Conservation (phyloP, 1,139 yeast species). For the Scheffersomyces stambukii region DNA sequence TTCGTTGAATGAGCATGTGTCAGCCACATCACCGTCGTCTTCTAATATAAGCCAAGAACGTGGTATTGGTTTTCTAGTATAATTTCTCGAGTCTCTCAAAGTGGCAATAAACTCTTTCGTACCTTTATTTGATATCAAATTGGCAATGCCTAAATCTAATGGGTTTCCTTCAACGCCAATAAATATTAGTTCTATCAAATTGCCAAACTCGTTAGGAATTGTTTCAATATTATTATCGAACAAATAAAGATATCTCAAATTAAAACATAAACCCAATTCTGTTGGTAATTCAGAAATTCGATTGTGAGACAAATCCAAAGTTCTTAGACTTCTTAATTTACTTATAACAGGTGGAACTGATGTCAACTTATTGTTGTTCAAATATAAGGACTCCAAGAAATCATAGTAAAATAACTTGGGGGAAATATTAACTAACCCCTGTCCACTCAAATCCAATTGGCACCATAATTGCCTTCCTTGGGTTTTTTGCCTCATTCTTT, state of each 20-base stretch:
- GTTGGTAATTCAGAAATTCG: conserved; percentile 65
- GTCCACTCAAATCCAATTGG: conserved; percentile 88
- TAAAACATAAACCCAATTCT: conserved; percentile 80
- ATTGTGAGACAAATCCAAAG: conserved; percentile 83
- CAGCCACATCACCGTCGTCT: conserved; percentile 66
- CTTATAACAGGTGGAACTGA: conserved; percentile 67
- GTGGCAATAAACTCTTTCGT: conserved; percentile 77
- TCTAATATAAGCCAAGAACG: conserved; percentile 80
- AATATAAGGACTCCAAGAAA: conserved; percentile 80
- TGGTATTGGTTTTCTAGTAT: conserved; percentile 59
- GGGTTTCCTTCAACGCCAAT: conserved; percentile 95
- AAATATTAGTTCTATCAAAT: conserved; percentile 76
- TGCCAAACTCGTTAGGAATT: conserved; percentile 84
- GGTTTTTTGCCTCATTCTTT: conserved; percentile 66
- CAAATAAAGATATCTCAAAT: conserved; percentile 74
- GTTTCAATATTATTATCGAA: conserved; percentile 80
- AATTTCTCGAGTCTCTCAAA: conserved; percentile 79
- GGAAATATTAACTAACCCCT: conserved; percentile 68
- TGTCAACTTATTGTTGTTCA: conserved; percentile 80
- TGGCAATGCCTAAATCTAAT: conserved; percentile 59
- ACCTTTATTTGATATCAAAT: conserved; percentile 75
- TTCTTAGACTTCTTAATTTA: conserved; percentile 68
- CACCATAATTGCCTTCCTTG: conserved; percentile 88
- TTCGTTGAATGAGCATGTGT: conserved; percentile 28
- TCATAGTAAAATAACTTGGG: conserved; percentile 75